Percentiles rank a stretch among this genome's conserved stretches.
Evolutionary conservation across 768 basidiomycete species (phyloP).

Genomic region (Leccinum disarticulatum): DNA sequence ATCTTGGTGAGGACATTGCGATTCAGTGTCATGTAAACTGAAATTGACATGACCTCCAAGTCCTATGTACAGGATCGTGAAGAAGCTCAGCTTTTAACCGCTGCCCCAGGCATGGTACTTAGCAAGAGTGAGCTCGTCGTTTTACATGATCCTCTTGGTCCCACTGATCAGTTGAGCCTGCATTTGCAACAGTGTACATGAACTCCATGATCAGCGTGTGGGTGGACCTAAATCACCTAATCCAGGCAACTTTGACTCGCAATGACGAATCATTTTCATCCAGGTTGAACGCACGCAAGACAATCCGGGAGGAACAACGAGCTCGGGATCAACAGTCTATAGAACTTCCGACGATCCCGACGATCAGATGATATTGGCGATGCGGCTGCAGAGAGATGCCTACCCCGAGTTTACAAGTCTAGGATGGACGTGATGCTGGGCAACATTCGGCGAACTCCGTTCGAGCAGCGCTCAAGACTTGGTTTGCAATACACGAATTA

Average conservation of each 20-base stretch:
- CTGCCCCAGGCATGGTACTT: conserved; percentile 14
- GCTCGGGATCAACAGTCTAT: background rate
- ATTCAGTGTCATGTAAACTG: background rate
- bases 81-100: conserved; percentile 1
- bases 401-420: too few species aligned
- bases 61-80: conserved; percentile 14
- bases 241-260: background rate
- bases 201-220: conserved; percentile 29
- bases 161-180: background rate
- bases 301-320: conserved; percentile 19
- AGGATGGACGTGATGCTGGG: background rate
- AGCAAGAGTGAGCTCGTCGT: conserved; percentile 15
- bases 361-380: background rate
- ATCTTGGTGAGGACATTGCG: conserved; percentile 9
- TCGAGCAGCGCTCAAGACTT: too few species aligned
- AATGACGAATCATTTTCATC: background rate
- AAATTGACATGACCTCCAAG: conserved; percentile 7
- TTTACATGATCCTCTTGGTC: background rate
- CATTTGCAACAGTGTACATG: conserved; percentile 13
- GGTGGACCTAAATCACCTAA: conserved; percentile 4
- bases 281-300: conserved; percentile 19
- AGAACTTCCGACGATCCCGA: background rate
- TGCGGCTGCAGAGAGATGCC: background rate
- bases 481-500: background rate
- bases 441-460: background rate